Evolutionary conservation across 331 rosid species (phyloP), one percentile per base, ranked within the genome.

Genomic region (Ulmus americana): DNA sequence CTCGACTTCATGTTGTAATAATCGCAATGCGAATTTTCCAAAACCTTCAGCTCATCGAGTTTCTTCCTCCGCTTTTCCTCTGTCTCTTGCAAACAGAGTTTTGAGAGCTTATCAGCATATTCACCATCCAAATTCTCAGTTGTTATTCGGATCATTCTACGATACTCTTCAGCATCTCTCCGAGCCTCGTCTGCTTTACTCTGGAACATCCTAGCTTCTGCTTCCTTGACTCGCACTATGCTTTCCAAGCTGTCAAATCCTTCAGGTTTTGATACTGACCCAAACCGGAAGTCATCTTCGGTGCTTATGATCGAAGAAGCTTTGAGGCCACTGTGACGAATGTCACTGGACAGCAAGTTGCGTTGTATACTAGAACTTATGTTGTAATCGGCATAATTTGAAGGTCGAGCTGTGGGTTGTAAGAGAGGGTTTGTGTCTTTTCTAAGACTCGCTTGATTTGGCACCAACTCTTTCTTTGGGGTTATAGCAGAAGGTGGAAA

Each of bases 141-240:
- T 66, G 88, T 90, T 0, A 84, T 79, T 62, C 60, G 74, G 57
- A 90, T 67, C 79, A 90, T 81, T 78, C 75, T 82, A 67, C 70
- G 78, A 74, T 80, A 82, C 44, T 85, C 86, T 66, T 94, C 99
- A 0, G 99, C 99, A 56, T 87, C 99, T 64, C 95, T 79, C 74
- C 84, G 81, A 0, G 99, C 97, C 74, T 94, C 97, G 43, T 90
- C 97, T 0, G 99, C 97, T 79, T 90, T 94, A 78, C 71, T 80
- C 79, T 90, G 95, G 79, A 90, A 94, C 99, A 94, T 90, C 73
- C 79, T 77, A 1, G 97, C 91, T 68, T 94, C 99, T 0, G 99
- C 99, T 70, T 90, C 94, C 90, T 94, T 94, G 71, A 94, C 81
- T 74, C 87, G 74, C 74, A 94, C 95, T 46, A 90, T 68, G 85